These are phyloP conservation scores for Sphagnum fallax DNA, from an alignment of 228 moss, liverwort and hornwort genomes.

Conservation along the genomic window DNA sequence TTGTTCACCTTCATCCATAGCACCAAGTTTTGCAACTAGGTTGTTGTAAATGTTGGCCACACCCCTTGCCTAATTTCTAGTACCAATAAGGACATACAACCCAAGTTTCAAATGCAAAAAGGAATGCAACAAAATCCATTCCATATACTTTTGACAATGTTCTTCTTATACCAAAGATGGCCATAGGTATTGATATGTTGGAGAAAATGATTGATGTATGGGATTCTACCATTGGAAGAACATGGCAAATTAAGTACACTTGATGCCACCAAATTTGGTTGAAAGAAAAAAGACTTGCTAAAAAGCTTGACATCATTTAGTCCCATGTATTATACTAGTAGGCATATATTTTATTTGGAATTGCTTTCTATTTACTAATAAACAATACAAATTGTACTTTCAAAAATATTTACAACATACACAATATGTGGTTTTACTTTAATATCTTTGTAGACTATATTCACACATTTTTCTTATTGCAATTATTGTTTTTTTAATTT, in stretches of 20 bases:
- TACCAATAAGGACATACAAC: conserved; percentile 22
- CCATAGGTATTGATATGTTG: conserved; percentile 24
- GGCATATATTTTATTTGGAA: too few relatives aligned
- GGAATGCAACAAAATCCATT: conserved; percentile 31
- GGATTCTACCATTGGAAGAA: conserved; percentile 9
- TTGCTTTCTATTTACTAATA: too few relatives aligned
- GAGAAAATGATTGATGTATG: conserved; percentile 38
- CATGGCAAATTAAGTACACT: conserved; percentile 10
- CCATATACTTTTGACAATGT: conserved; percentile 36
- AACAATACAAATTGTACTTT: too few relatives aligned
- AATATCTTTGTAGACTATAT: too few relatives aligned
- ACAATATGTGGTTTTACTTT: too few relatives aligned
- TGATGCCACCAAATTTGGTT: conserved; percentile 37
- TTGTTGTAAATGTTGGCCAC: conserved; percentile 33
- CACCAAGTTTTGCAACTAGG: conserved; percentile 34
- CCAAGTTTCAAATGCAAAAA: conserved; percentile 47
- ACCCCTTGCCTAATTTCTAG: conserved; percentile 35
- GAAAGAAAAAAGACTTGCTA: conserved; percentile 85
- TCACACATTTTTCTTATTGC: too few relatives aligned
- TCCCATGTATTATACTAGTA: conserved; percentile 27
- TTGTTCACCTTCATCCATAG: conserved; percentile 58
- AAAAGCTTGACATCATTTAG: conserved; percentile 86
- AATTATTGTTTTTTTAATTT: too few relatives aligned
- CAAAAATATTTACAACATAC: too few relatives aligned
- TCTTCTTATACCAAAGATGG: conserved; percentile 13